Conservation (phyloP, 257 asterid species). For the Fraxinus quadrangulata region DNA sequence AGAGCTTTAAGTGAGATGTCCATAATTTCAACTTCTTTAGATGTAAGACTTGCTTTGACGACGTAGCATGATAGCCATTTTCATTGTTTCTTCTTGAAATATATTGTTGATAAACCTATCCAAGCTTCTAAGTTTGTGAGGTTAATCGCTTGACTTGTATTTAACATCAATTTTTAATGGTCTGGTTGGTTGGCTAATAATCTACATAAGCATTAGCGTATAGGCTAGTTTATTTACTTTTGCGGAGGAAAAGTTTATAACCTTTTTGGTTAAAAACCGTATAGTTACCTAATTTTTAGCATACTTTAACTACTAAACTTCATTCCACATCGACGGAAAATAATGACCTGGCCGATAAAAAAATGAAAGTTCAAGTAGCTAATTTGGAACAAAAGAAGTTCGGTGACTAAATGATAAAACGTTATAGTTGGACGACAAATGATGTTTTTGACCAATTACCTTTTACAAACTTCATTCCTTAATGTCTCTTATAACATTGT, state of each 20-base stretch:
- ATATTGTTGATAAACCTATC: background rate
- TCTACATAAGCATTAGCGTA: too few species aligned
- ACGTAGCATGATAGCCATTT: background rate
- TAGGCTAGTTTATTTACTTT: too few species aligned
- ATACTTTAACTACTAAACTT: background rate
- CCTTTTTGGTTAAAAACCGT: too few species aligned
- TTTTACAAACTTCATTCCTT: background rate
- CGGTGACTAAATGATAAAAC: background rate
- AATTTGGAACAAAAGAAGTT: background rate
- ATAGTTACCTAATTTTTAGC: background rate
- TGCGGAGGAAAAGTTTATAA: too few species aligned
- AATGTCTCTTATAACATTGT: background rate
- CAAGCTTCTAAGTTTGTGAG: too few species aligned
- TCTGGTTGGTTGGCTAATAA: too few species aligned
- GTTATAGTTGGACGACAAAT: background rate
- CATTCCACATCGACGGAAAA: background rate
- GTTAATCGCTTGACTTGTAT: too few species aligned
- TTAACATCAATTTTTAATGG: too few species aligned
- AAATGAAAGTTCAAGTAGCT: background rate
- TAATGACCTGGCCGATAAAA: background rate
- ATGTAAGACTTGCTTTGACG: background rate
- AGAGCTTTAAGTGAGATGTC: background rate
- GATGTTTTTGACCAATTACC: background rate
- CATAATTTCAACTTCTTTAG: background rate
- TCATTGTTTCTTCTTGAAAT: background rate